These are phyloP conservation scores for Diaporthe helianthi DNA, from an alignment of 2,329 filamentous ascomycete genomes.

Conservation along the genomic window DNA sequence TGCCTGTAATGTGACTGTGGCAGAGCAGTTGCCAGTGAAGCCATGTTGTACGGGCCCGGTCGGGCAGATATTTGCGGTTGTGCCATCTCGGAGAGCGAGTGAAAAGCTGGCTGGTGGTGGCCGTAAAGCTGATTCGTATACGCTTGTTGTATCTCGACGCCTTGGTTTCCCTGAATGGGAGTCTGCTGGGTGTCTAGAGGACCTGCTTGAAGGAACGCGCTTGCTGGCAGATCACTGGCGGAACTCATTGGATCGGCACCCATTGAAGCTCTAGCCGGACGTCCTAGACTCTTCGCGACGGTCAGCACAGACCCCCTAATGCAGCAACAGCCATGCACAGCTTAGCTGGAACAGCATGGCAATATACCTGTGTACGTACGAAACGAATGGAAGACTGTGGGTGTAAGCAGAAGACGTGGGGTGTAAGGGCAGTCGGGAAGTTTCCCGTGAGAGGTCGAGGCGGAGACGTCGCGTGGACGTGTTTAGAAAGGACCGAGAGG, in stretches of 20 bases:
- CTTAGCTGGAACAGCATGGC: not conserved
- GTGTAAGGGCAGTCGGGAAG: not conserved
- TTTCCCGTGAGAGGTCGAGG: constrained; percentile 17
- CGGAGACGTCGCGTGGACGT: constrained; percentile 22
- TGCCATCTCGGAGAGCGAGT: constrained; percentile 52
- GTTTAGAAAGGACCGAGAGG: constrained; percentile 21
- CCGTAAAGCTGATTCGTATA: constrained; percentile 43
- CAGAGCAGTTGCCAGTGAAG: constrained; percentile 51
- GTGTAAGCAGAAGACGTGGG: not conserved
- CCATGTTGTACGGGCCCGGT: constrained; percentile 55
- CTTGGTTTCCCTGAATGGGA: constrained; percentile 37
- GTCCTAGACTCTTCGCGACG: constrained; percentile 2
- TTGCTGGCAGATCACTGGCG: constrained; percentile 41
- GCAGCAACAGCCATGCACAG: not conserved
- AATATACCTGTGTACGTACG: constrained; percentile 18
- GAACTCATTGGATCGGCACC: constrained; percentile 40
- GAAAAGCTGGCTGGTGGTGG: constrained; percentile 49
- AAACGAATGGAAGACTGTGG: constrained; percentile 20
- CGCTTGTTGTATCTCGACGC: constrained; percentile 36
- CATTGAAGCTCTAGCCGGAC: constrained; percentile 32
- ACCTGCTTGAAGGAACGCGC: constrained; percentile 36
- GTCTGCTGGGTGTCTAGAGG: constrained; percentile 38
- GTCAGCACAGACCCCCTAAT: constrained; percentile 23
- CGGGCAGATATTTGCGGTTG: constrained; percentile 42
- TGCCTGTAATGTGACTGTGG: constrained; percentile 51